These are phyloP conservation scores for Euphorbia lathyris DNA, from an alignment of 345 rosid species.

Conservation along the genomic window DNA sequence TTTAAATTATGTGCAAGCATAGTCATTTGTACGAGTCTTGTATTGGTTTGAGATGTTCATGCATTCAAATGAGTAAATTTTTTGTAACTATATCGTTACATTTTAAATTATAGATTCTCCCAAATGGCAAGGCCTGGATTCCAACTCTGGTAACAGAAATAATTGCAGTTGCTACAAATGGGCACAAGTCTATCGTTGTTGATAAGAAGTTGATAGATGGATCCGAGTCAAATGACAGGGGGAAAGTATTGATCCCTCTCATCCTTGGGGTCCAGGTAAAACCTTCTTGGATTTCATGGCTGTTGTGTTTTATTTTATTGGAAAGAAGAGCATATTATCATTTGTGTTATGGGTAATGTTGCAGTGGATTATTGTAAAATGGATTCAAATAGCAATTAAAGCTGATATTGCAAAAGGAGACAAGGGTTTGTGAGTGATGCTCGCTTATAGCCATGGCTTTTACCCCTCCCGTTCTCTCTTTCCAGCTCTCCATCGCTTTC, in stretches of 20 bases:
- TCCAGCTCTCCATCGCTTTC: not conserved
- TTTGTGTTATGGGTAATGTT: not conserved
- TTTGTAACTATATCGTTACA: constrained; percentile 3
- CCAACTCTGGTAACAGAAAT: constrained; percentile 61
- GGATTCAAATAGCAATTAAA: constrained; percentile 60
- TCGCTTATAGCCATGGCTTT: not conserved
- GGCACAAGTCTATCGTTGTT: constrained; percentile 47
- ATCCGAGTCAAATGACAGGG: constrained; percentile 59
- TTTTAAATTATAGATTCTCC: constrained; percentile 46
- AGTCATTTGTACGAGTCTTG: not conserved
- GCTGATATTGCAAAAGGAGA: constrained; percentile 46
- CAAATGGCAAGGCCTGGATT: constrained; percentile 69
- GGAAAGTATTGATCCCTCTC: constrained; percentile 61
- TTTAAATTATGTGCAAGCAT: not conserved
- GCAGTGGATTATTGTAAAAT: constrained; percentile 62
- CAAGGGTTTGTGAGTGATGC: constrained; percentile 38
- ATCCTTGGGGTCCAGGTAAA: constrained; percentile 62
- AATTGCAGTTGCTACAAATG: constrained; percentile 58
- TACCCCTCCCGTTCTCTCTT: no score
- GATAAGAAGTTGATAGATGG: constrained; percentile 75
- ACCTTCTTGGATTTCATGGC: not conserved
- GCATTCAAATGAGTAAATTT: constrained; percentile 7
- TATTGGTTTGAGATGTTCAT: not conserved
- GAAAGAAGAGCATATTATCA: not conserved
- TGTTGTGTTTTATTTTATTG: constrained; percentile 7